phyloP scores from a whole-genome alignment of 257 asterid species.

The Ilex aquifolium region DNA sequence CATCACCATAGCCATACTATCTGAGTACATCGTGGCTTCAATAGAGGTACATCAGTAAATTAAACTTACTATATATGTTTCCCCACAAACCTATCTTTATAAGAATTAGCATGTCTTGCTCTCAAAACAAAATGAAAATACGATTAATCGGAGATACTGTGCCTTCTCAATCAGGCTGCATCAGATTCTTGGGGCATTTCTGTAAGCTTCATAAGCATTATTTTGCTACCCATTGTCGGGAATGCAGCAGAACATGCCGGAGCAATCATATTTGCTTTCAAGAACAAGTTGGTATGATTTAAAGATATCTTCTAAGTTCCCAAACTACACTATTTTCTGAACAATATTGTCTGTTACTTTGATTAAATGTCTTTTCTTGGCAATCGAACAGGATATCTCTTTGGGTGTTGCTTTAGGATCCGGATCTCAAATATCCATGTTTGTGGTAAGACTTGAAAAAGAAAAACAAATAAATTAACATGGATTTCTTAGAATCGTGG shows the following conservation, averaged over 20 bases:
- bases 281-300: constrained; percentile 4
- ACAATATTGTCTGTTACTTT: too few species aligned
- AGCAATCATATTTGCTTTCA: constrained; percentile 37
- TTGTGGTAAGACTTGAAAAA: constrained; percentile 27
- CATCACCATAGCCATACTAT: constrained; percentile 24
- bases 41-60: constrained; percentile 27
- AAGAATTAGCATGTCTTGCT: not conserved
- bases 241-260: constrained; percentile 52
- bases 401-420: constrained; percentile 45
- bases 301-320: not conserved
- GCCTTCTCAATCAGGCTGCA: constrained; percentile 21
- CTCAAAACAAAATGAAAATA: too few species aligned
- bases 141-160: too few species aligned
- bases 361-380: not conserved
- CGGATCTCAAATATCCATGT: constrained; percentile 44
- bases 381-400: constrained; percentile 29
- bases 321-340: not conserved
- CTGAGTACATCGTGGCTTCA: constrained; percentile 41
- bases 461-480: too few species aligned
- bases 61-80: not conserved
- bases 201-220: constrained; percentile 42
- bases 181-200: constrained; percentile 43
- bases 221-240: constrained; percentile 43
- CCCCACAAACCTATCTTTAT: too few species aligned
- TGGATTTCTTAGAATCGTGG: too few species aligned